Conservation (phyloP, 768 basidiomycete species). For the Kwoniella sp. region DNA sequence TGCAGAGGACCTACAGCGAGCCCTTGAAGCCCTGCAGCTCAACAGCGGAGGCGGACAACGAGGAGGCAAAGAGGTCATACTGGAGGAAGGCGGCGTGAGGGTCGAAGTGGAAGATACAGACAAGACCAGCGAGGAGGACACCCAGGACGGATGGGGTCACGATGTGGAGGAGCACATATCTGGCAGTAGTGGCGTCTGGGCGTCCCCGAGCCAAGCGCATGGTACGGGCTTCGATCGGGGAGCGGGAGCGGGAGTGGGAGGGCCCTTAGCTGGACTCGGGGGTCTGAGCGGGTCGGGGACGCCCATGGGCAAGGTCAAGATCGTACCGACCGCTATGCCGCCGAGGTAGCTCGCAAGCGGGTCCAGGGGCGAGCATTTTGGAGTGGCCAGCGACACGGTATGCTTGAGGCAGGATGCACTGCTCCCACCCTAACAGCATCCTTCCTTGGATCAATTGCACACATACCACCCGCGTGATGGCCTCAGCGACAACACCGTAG, state of each 20-base stretch:
- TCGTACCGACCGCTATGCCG: constrained; percentile 32
- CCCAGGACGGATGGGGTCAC: constrained; percentile 13
- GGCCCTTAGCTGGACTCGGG: constrained; percentile 16
- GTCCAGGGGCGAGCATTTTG: no score
- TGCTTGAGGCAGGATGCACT: no score
- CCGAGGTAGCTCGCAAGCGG: no score
- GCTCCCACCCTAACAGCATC: no score
- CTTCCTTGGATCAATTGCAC: no score
- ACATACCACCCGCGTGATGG: no score
- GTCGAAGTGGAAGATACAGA: constrained; percentile 29
- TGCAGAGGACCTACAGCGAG: constrained; percentile 79
- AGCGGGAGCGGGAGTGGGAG: background rate
- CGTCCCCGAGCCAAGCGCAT: constrained; percentile 9
- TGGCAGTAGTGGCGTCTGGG: constrained; percentile 20
- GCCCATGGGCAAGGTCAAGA: constrained; percentile 17
- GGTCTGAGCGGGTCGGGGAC: constrained; percentile 10
- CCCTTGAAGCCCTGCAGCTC: constrained; percentile 67
- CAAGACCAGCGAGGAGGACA: background rate
- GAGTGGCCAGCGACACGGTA: no score
- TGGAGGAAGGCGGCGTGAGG: constrained; percentile 35
- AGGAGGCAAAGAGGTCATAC: constrained; percentile 32
- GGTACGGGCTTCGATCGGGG: background rate
- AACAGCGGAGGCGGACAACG: constrained; percentile 19
- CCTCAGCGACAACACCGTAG: no score
- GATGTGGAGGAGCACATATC: constrained; percentile 16